These are phyloP conservation scores for Daldinia vernicosa DNA, from an alignment of 495 filamentous ascomycete species.

Conservation along the genomic window DNA sequence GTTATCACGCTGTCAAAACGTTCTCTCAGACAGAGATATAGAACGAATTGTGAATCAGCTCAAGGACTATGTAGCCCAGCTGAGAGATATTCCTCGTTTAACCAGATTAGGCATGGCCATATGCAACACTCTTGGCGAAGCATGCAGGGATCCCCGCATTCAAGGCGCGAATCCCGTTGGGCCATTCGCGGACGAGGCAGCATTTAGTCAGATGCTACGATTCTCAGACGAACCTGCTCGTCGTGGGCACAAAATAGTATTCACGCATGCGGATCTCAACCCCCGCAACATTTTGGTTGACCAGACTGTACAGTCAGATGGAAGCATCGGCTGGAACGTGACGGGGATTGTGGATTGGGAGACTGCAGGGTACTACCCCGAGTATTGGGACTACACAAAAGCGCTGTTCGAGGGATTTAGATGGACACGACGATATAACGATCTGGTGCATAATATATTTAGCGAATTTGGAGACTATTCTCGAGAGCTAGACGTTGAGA, in stretches of 20 bases:
- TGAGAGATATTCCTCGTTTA: not conserved
- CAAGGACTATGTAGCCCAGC: not conserved
- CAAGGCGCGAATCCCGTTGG: not conserved
- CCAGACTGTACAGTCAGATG: not conserved
- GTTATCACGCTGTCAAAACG: not conserved
- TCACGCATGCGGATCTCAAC: not conserved
- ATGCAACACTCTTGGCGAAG: conserved; percentile 1
- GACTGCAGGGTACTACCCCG: not conserved
- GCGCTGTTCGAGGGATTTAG: not conserved
- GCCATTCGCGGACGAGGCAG: not conserved
- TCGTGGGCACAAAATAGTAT: not conserved
- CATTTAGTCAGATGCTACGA: not conserved
- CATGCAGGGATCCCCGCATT: not conserved
- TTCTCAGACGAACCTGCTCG: not conserved
- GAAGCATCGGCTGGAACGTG: not conserved
- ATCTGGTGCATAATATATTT: not conserved
- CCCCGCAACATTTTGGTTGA: not conserved
- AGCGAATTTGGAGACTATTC: not conserved
- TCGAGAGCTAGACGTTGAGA: not conserved
- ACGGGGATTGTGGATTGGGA: not conserved
- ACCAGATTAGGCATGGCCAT: not conserved
- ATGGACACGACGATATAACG: not conserved
- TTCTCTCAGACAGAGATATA: not conserved
- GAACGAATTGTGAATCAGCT: not conserved
- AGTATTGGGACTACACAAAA: not conserved